Percentiles rank a stretch among this genome's conserved stretches.
Conservation (phyloP, 768 basidiomycete genomes). For the Lactarius tabidus region DNA sequence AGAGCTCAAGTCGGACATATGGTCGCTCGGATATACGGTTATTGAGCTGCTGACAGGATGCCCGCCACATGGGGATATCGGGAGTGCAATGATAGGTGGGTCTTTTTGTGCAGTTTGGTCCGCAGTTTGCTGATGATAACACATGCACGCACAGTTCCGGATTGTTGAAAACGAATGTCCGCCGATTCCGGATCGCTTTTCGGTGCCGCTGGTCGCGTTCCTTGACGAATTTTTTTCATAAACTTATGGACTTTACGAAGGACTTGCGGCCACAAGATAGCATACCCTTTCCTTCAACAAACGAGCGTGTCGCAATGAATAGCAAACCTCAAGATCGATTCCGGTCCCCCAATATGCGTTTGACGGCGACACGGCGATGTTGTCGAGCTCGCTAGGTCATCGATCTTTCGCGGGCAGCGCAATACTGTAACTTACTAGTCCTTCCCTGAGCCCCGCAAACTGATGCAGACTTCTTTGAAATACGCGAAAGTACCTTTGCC, state of each 20-base stretch:
- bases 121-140: background rate
- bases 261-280: constrained; percentile 90
- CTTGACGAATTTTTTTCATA: constrained; percentile 83
- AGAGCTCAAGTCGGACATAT: constrained; percentile 90
- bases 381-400: constrained; percentile 22
- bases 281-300: constrained; percentile 89
- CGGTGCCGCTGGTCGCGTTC: constrained; percentile 75
- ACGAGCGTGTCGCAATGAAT: constrained; percentile 86
- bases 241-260: constrained; percentile 35
- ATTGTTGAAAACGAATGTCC: constrained; percentile 94
- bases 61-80: constrained; percentile 88
- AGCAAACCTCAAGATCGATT: constrained; percentile 42
- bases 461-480: constrained; percentile 43
- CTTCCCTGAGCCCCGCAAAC: constrained; percentile 29
- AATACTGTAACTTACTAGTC: constrained; percentile 1
- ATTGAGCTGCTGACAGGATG: constrained; percentile 89
- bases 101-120: constrained; percentile 2
- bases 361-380: constrained; percentile 22
- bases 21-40: constrained; percentile 93
- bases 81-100: constrained; percentile 87
- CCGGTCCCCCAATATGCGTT: constrained; percentile 22
- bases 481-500: constrained; percentile 77
- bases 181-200: no score
- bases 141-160: constrained; percentile 84
- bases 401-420: constrained; percentile 4